phyloP scores from a whole-genome alignment of 2,329 filamentous ascomycete genomes.

The Colletotrichum sublineola region DNA sequence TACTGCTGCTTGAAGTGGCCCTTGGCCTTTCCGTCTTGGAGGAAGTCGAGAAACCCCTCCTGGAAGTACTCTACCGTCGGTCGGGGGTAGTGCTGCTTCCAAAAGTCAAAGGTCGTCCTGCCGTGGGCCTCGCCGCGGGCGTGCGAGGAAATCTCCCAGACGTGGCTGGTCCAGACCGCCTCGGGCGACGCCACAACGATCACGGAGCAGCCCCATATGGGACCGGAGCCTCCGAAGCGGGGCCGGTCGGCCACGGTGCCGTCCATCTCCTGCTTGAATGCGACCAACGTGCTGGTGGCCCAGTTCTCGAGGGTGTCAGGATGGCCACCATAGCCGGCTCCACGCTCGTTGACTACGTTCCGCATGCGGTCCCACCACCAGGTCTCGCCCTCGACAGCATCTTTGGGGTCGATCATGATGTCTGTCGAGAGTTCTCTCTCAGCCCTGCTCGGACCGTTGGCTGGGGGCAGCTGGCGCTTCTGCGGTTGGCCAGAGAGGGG shows the following conservation, averaged over 20 bases:
- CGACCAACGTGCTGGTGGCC: constrained; percentile 25
- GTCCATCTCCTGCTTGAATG: constrained; percentile 18
- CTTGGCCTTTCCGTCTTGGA: constrained; percentile 8
- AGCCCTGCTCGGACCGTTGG: constrained; percentile 8
- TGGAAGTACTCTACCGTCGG: constrained; percentile 22
- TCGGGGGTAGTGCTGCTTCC: background rate
- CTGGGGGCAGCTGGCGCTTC: background rate
- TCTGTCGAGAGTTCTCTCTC: constrained; percentile 19
- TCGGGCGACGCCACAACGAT: constrained; percentile 35
- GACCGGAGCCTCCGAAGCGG: constrained; percentile 37
- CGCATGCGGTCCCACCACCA: constrained; percentile 23
- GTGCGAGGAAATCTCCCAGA: constrained; percentile 41
- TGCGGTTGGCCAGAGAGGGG: background rate
- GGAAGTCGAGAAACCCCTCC: constrained; percentile 17
- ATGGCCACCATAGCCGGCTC: constrained; percentile 10
- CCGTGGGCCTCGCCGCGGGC: background rate
- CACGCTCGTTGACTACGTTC: constrained; percentile 8
- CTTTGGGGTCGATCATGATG: constrained; percentile 14
- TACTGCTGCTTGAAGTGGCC: constrained; percentile 7
- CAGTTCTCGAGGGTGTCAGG: constrained; percentile 5
- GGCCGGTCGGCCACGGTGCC: constrained; percentile 12
- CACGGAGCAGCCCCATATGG: constrained; percentile 40
- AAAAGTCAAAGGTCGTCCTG: background rate
- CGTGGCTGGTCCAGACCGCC: constrained; percentile 38
- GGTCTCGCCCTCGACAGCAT: background rate